Percentiles rank a stretch among this genome's conserved stretches.
Evolutionary conservation across 1,284 basidiomycete genomes (phyloP).

Genomic region (Austroboletus novae-zelandiae): DNA sequence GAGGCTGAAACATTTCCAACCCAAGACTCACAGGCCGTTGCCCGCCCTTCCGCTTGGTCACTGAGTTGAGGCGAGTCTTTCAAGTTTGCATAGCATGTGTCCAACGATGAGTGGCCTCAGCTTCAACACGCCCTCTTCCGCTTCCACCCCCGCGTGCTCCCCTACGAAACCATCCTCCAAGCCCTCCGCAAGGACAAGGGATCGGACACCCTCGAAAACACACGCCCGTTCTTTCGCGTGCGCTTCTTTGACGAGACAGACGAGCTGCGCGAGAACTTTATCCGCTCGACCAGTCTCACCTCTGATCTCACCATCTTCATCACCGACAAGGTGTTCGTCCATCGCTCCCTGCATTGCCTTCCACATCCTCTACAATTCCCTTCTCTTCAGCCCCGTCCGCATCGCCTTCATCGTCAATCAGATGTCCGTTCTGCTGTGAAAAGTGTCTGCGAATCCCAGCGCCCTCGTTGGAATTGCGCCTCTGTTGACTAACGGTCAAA

Average conservation of each 20-base stretch:
- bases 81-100: too few relatives aligned
- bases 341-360: slow-evolving; percentile 80
- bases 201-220: slow-evolving; percentile 46
- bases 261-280: slow-evolving; percentile 68
- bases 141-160: slow-evolving; percentile 47
- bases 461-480: slow-evolving; percentile 74
- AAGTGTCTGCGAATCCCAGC: slow-evolving; percentile 63
- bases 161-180: slow-evolving; percentile 79
- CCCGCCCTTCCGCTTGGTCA: too few relatives aligned
- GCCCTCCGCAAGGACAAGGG: slow-evolving; percentile 72
- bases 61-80: too few relatives aligned
- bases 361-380: slow-evolving; percentile 95
- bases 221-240: slow-evolving; percentile 82
- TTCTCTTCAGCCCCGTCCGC: slow-evolving; percentile 84
- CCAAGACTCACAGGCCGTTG: too few relatives aligned
- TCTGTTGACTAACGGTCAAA: slow-evolving; percentile 76
- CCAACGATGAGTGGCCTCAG: too few relatives aligned
- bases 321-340: slow-evolving; percentile 68
- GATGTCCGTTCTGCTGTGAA: slow-evolving; percentile 77
- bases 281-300: slow-evolving; percentile 78
- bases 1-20: too few relatives aligned
- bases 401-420: slow-evolving; percentile 85
- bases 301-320: slow-evolving; percentile 91
- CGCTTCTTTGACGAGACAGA: slow-evolving; percentile 95
- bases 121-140: too few relatives aligned